phyloP scores from a whole-genome alignment of 768 basidiomycete genomes.

The Lentinula sp. region DNA sequence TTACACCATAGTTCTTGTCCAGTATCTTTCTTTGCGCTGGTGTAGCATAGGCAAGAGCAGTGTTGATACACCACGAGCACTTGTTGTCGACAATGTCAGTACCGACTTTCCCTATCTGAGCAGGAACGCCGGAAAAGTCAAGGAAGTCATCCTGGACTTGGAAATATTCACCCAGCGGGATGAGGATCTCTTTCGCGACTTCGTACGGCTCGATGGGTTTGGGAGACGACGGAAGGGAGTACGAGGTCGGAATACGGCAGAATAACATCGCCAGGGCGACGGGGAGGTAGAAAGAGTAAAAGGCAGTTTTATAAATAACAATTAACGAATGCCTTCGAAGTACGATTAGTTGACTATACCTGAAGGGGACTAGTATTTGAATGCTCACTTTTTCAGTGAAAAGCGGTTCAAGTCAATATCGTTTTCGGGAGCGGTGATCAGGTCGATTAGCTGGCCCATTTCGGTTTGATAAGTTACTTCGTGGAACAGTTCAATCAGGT shows the following conservation, averaged over 20 bases:
- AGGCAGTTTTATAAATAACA: slow-evolving; percentile 96
- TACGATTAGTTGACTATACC: neutral
- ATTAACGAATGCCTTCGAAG: slow-evolving; percentile 75
- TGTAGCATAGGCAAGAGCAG: slow-evolving; percentile 57
- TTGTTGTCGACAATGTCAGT: slow-evolving; percentile 99
- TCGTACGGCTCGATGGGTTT: neutral
- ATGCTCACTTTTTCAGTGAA: slow-evolving; percentile 69
- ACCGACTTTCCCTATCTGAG: slow-evolving; percentile 74
- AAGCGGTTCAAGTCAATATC: slow-evolving; percentile 83
- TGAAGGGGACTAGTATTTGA: neutral
- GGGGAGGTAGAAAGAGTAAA: slow-evolving; percentile 98
- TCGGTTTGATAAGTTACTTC: slow-evolving; percentile 91
- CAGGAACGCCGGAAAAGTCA: slow-evolving; percentile 82
- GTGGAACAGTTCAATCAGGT: slow-evolving; percentile 88
- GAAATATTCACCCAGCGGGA: slow-evolving; percentile 97
- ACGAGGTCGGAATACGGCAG: slow-evolving; percentile 51
- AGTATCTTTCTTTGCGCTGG: slow-evolving; percentile 52
- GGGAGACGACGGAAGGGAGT: slow-evolving; percentile 63
- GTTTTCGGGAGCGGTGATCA: slow-evolving; percentile 93
- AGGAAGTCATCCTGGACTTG: slow-evolving; percentile 98
- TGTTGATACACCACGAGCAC: slow-evolving; percentile 95
- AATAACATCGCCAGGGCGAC: slow-evolving; percentile 92
- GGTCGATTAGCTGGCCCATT: slow-evolving; percentile 92
- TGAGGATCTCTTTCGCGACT: slow-evolving; percentile 54
- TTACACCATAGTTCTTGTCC: slow-evolving; percentile 52